phyloP scores from a whole-genome alignment of 495 filamentous ascomycete species.

The Penicillium cinerascens region DNA sequence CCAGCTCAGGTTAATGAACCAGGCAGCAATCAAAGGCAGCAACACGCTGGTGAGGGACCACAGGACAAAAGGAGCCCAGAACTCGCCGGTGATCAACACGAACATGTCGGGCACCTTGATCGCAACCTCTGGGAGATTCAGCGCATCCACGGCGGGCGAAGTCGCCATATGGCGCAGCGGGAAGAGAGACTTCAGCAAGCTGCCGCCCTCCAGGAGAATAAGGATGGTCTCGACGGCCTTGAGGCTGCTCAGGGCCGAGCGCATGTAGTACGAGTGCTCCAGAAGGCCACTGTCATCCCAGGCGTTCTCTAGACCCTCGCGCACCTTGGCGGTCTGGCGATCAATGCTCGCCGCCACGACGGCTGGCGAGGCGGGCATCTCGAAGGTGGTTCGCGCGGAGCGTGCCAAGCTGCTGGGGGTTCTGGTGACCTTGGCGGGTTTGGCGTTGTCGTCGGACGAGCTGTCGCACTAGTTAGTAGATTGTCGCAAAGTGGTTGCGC shows the following conservation, averaged over 20 bases:
- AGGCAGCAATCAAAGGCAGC: constrained; percentile 67
- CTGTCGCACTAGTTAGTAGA: constrained; percentile 10
- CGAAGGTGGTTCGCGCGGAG: constrained; percentile 52
- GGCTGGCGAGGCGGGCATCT: constrained; percentile 76
- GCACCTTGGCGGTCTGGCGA: constrained; percentile 61
- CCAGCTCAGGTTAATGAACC: constrained; percentile 80
- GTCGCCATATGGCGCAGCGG: constrained; percentile 68
- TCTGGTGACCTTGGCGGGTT: background rate
- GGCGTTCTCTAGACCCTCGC: constrained; percentile 42
- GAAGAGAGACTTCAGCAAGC: constrained; percentile 40
- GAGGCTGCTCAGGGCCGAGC: constrained; percentile 60
- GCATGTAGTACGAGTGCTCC: constrained; percentile 47
- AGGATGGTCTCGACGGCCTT: constrained; percentile 65
- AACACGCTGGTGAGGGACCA: constrained; percentile 72
- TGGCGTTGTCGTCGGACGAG: constrained; percentile 11
- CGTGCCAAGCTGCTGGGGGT: constrained; percentile 5
- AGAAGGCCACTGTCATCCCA: constrained; percentile 46
- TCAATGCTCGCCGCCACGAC: constrained; percentile 81
- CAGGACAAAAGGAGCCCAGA: constrained; percentile 78
- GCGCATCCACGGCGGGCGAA: constrained; percentile 54
- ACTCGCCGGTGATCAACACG: constrained; percentile 65
- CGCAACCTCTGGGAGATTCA: constrained; percentile 39
- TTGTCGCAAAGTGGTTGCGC: background rate
- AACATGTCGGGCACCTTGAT: constrained; percentile 80
- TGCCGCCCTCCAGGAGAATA: constrained; percentile 56